Conservation (phyloP, 768 basidiomycete species). For the Guyanaporus albipodus region DNA sequence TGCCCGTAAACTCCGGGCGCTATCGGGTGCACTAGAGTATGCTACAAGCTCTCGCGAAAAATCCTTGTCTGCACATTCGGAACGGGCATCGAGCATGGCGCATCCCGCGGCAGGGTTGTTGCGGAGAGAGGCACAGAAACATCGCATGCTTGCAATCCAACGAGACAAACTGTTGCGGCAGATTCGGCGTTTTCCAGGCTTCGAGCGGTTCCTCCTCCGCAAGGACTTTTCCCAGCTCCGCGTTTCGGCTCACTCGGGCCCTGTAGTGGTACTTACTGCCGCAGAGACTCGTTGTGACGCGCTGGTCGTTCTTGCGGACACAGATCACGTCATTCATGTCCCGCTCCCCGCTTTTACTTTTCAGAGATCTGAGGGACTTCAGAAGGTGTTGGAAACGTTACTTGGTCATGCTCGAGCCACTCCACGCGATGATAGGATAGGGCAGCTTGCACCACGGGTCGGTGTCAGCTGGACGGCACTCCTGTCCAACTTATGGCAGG, state of each 20-base stretch:
- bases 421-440: not conserved
- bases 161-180: not conserved
- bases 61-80: not conserved
- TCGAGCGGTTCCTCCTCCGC: not conserved
- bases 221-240: not conserved
- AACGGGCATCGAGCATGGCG: not conserved
- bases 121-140: not conserved
- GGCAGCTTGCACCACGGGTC: not conserved
- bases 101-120: not conserved
- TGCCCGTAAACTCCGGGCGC: not conserved
- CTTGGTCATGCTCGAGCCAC: not conserved
- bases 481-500: not conserved
- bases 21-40: not conserved
- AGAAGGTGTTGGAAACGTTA: not conserved
- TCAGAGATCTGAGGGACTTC: not conserved
- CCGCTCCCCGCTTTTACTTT: conserved; percentile 2
- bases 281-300: conserved; percentile 31
- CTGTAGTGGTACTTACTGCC: not conserved
- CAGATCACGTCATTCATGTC: not conserved
- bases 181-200: not conserved
- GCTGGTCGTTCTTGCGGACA: not conserved
- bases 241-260: not conserved
- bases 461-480: not conserved
- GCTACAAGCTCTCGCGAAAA: not conserved
- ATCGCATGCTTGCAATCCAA: not conserved